phyloP scores from a whole-genome alignment of 805 yeast genomes.

The Candida lessepsii region DNA sequence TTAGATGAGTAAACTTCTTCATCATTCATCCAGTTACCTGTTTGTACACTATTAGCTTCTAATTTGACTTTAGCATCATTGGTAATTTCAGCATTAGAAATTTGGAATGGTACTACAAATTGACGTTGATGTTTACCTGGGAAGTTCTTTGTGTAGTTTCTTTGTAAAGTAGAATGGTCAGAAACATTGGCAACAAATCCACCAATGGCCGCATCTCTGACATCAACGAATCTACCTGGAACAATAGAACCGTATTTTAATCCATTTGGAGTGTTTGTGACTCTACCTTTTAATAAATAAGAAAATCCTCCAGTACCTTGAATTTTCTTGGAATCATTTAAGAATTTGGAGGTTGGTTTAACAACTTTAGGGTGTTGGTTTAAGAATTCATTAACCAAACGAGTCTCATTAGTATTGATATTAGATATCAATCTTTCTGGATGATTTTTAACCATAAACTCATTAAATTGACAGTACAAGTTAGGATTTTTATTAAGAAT shows the following conservation, averaged over 20 bases:
- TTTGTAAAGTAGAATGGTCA: conserved; percentile 38
- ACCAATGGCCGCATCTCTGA: conserved; percentile 52
- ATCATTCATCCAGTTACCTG: conserved; percentile 39
- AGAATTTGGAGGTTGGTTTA: conserved; percentile 19
- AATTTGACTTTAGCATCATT: conserved; percentile 37
- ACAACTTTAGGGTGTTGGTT: conserved; percentile 18
- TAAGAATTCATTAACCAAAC: conserved; percentile 35
- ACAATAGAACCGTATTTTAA: conserved; percentile 50
- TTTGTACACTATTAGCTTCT: conserved; percentile 40
- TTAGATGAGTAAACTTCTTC: conserved; percentile 28
- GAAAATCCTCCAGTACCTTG: conserved; percentile 79
- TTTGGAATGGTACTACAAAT: conserved; percentile 42
- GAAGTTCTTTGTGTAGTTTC: conserved; percentile 37
- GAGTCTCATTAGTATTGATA: conserved; percentile 21
- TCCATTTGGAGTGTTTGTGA: conserved; percentile 72
- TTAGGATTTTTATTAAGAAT: conserved; percentile 42
- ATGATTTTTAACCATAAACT: conserved; percentile 52
- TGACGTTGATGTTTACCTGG: conserved; percentile 45
- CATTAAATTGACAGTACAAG: conserved; percentile 51
- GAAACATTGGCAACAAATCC: conserved; percentile 40
- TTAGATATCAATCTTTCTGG: conserved; percentile 36
- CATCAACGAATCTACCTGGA: conserved; percentile 65
- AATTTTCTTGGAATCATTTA: conserved; percentile 19
- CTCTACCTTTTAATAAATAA: conserved; percentile 65
- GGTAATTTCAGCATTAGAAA: conserved; percentile 37